Base-by-base conservation (phyloP, 1,284 basidiomycete genomes). In the Ustilago tritici region DNA sequence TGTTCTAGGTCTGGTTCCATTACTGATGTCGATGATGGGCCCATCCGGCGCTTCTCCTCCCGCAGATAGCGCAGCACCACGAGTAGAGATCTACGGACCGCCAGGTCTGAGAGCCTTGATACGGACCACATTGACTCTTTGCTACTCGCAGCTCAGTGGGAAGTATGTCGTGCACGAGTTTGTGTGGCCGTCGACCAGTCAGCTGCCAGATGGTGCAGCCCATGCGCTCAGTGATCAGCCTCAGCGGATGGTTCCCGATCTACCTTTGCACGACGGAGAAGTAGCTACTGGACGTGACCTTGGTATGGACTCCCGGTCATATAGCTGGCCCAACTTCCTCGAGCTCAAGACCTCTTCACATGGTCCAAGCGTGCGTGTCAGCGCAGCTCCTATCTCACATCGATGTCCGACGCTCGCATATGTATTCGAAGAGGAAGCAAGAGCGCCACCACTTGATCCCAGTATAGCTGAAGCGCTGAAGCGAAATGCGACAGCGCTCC, bases 161-260 rank as follows among this genome's bases (percentile, higher is more conserved):
- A 78, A 79, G 36, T 85, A 82, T 50, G 79, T 81, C 15, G 84
- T 85, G 6, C 83, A 85, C 66, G 84, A 85, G 54, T 80, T 85
- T 15, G 65, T 80, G 4, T 85, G 82, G 82, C 82, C 76, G 0
- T 56, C 62, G 23, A 9, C 31, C n/a, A 52, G 57, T 19, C 59
- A 64, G 15, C 35, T 61, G 4, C 57, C 61, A 11, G n/a, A 56
- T 1, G 66, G 46, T 2, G 43, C 41, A 9, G 67, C 70, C 11
- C 56, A 70, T 58, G 61, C 66, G 5, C 46, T 71, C 23, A 46
- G 31, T 9, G 66, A 80, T 38, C 69, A 70, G 32, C 64, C 67
- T 4, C 55, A 43, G 12, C 61, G 70, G 17, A 56, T 52, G 4
- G 64, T 85, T 2, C 84, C 84, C 2, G 17, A 72, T 2, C 65